Percentiles rank a stretch among this genome's conserved stretches.
Conservation (phyloP, 139 green algal genomes). For the Limnomonas spitsbergensis region DNA sequence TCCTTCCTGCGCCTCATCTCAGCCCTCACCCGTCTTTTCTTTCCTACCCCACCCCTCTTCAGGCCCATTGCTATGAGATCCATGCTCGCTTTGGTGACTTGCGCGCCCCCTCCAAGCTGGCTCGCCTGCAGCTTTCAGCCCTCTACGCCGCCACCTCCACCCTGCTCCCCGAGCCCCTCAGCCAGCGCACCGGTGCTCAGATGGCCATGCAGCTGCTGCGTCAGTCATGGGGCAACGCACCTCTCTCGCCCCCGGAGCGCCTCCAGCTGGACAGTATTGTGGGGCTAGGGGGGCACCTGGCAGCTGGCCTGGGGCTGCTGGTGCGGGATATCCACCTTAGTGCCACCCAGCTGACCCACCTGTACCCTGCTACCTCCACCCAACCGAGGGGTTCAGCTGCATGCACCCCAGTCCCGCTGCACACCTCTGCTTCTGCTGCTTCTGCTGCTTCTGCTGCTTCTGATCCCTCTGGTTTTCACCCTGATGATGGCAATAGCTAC, state of each 20-base stretch:
- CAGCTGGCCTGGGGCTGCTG: conserved; percentile 35
- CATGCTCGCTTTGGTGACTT: conserved; percentile 55
- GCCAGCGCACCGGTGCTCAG: conserved; percentile 41
- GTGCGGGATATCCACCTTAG: conserved; percentile 32
- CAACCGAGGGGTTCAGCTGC: no score
- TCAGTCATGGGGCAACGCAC: conserved; percentile 42
- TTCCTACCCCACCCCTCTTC: no score
- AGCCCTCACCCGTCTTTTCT: no score
- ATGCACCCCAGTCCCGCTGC: no score
- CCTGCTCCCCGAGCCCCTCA: conserved; percentile 49
- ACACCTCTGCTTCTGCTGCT: no score
- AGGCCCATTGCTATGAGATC: conserved; percentile 45
- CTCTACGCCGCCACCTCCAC: conserved; percentile 56
- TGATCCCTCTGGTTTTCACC: no score
- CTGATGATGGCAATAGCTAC: no score
- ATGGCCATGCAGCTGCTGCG: conserved; percentile 46
- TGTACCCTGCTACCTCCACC: not conserved
- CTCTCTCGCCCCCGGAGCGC: conserved; percentile 31
- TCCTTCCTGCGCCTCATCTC: no score
- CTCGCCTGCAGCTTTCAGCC: conserved; percentile 58
- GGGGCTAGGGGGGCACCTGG: conserved; percentile 25
- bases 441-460: not conserved
- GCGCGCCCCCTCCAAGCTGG: conserved; percentile 9
- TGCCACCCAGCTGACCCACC: conserved; percentile 28
- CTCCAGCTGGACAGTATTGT: conserved; percentile 23